These are phyloP conservation scores for Eucalyptus pauciflora DNA, from an alignment of 345 rosid species.

Conservation along the genomic window DNA sequence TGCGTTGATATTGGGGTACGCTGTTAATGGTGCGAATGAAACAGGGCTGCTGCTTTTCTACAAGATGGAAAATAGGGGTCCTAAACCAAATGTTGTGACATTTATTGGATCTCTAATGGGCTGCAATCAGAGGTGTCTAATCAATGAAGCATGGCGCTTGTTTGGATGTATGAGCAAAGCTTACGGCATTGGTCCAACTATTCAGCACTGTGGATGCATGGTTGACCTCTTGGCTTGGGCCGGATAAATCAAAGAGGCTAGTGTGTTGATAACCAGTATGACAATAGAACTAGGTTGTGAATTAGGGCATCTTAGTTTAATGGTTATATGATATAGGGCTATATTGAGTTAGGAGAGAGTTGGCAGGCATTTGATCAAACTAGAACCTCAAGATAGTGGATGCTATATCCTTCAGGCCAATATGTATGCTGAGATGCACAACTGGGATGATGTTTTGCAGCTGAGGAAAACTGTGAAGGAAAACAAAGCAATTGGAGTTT, in stretches of 20 bases:
- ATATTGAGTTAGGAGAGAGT: background rate
- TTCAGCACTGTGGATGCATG: constrained; percentile 26
- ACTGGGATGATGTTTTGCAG: constrained; percentile 11
- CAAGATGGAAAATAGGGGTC: constrained; percentile 11
- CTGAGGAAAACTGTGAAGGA: constrained; percentile 7
- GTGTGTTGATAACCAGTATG: constrained; percentile 6
- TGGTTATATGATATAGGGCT: constrained; percentile 6
- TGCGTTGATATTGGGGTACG: constrained; percentile 12
- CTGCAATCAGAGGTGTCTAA: constrained; percentile 7
- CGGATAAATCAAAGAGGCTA: constrained; percentile 5
- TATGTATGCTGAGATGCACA: background rate
- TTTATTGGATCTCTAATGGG: constrained; percentile 11
- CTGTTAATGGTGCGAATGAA: constrained; percentile 6
- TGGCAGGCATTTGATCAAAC: constrained; percentile 8
- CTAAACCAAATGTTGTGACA: constrained; percentile 6
- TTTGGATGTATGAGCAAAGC: constrained; percentile 17
- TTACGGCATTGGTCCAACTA: constrained; percentile 1
- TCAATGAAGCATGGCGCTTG: constrained; percentile 11
- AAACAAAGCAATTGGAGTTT: background rate
- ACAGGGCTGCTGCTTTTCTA: constrained; percentile 1
- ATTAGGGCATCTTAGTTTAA: constrained; percentile 10
- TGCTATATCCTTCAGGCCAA: background rate
- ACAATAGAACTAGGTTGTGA: constrained; percentile 9
- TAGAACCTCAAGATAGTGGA: background rate
- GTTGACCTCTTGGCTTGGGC: constrained; percentile 20